Evolutionary conservation across 306 rosid genomes (phyloP), one percentile per base, ranked within the genome.

Genomic region (Lotus japonicus): DNA sequence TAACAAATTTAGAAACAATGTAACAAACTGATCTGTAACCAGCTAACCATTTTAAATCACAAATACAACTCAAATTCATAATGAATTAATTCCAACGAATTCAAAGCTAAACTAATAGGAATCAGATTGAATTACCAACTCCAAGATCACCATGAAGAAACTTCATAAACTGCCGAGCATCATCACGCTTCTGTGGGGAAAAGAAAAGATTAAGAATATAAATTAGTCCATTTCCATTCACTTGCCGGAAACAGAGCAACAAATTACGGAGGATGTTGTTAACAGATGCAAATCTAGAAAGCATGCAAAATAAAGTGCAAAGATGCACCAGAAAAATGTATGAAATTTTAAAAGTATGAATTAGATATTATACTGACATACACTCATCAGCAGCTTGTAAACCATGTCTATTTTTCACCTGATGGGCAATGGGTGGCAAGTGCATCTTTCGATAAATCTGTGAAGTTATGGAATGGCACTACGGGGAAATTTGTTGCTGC

Each of bases 341-440:
- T n/a, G 54, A 63, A 56, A 2, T 26, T 12, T 58, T 31, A 26
- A 15, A 44, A 33, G 16, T 14, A 19, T 35, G 69, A 11, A 38
- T 36, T 18, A 49, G 28, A 38, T 46, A 61, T 33, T 46, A 61
- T 33, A 31, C 28, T 54, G 12, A n/a, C 51, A 35, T 16, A 23
- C 23, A 41, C 41, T n/a, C n/a, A n/a, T n/a, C n/a, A n/a, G n/a
- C 88, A 94, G 97, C 89, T 85, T 55, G 99, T 90, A 73, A 94
- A 90, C 78, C 92, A 94, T 65, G 96, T 94, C 26, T 84, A 80
- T 77, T 94, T 94, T 80, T 94, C 99, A 17, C 99, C 99, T 65
- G 99, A 94, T 61, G 99, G 99, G 31, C 97, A 85, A 87, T 94
- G 99, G 97, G 74, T 94, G 54, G 97, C 99, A 28, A 94, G 96